Base-by-base conservation (phyloP, 306 rosid species). In the Hylodesmum podocarpum region DNA sequence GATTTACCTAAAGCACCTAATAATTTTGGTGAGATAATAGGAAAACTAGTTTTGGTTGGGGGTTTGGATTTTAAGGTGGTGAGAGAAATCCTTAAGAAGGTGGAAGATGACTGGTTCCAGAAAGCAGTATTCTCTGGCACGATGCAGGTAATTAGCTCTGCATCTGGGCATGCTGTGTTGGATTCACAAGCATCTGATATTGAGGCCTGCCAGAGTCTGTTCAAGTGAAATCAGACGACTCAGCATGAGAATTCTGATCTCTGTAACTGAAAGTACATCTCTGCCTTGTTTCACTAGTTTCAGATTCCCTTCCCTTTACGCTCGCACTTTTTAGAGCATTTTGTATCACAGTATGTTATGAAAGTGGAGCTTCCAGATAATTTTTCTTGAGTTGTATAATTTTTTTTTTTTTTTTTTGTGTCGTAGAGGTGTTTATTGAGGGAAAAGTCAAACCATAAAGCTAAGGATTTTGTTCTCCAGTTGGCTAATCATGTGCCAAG, bases 1-100 rank as follows among this genome's bases (percentile, higher is more conserved):
- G 99, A 96, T 81, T 65, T 88, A 63, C 99, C 99, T 0, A 93
- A 82, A 73, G 94, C 98, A 24, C 99, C 99, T 0, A 82, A 28
- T 72, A 87, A 86, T 84, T 93, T 93, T 54, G 99, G 99, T 59
- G 93, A 87, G 84, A 88, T 96, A 29, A 59, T 91, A 10, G 98
- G 97, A 72, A 84, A 85, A 53, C 79, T 91, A 59, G 53, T 89
- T 36, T 75, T 87, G 73, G 78, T 82, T 8, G 91, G 91, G 46
- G 84, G 83, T 31, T 85, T 93, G 81, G 93, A 96, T 78, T 91
- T 93, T 19, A 91, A 89, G 86, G 94, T 86, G 81, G 82, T 86
- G 64, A 78, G 44, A 29, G 98, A 93, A 75, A 78, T 83, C 70
- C 92, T 96, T 36, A 71, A 83, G 87, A 91, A 77, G 85, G 89